Conservation (phyloP, 2,329 filamentous ascomycete species). For the Didymella glomerata region DNA sequence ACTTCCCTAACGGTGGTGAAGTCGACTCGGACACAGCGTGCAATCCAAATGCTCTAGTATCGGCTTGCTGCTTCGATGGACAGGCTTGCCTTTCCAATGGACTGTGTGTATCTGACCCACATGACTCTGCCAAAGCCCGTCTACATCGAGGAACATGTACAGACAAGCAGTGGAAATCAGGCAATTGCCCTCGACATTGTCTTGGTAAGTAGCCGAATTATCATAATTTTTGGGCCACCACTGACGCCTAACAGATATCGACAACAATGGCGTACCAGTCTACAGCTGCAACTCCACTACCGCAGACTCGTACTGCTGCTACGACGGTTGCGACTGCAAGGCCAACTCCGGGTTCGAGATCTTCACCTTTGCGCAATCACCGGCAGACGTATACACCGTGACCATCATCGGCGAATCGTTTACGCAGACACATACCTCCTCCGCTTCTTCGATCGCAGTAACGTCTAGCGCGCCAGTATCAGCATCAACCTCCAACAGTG, state of each 20-base stretch:
- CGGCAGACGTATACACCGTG: slow-evolving; percentile 34
- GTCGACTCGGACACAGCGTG: slow-evolving; percentile 27
- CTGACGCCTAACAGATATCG: slow-evolving; percentile 27
- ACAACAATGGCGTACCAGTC: slow-evolving; percentile 36
- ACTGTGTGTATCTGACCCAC: slow-evolving; percentile 40
- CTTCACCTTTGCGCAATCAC: slow-evolving; percentile 29
- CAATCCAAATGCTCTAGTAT: slow-evolving; percentile 31
- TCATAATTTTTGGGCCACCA: neutral
- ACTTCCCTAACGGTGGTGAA: slow-evolving; percentile 28
- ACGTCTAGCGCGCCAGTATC: slow-evolving; percentile 10
- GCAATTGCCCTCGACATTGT: slow-evolving; percentile 38
- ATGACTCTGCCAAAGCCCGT: slow-evolving; percentile 29
- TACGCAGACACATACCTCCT: slow-evolving; percentile 31
- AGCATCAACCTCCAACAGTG: neutral
- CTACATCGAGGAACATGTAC: slow-evolving; percentile 41
- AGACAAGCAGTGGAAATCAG: slow-evolving; percentile 36
- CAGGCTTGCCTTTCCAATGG: slow-evolving; percentile 46
- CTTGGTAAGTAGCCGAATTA: slow-evolving; percentile 20
- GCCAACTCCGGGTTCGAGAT: slow-evolving; percentile 26
- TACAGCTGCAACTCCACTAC: slow-evolving; percentile 39
- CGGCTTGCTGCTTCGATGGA: slow-evolving; percentile 37
- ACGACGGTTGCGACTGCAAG: slow-evolving; percentile 37
- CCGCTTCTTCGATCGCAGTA: slow-evolving; percentile 7
- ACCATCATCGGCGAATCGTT: slow-evolving; percentile 40
- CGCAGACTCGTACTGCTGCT: slow-evolving; percentile 40